Evolutionary conservation across 306 rosid genomes (phyloP).

Genomic region (Citrullus amarus): DNA sequence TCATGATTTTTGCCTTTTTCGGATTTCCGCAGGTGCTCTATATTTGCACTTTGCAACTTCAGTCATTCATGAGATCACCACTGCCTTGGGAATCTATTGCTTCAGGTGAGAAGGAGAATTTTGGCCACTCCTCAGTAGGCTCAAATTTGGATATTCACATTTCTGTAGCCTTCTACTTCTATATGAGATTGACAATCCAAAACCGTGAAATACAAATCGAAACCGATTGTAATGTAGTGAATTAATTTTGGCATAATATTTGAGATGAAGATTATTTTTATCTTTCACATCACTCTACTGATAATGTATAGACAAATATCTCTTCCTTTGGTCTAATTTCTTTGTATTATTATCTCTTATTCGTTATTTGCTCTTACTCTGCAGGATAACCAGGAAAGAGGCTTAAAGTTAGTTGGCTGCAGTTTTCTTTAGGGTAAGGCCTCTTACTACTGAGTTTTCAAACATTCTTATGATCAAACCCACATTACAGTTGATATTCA

Average conservation of each 20-base stretch:
- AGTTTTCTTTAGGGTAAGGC: conserved; percentile 22
- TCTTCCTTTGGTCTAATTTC: not conserved
- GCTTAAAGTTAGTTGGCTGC: conserved; percentile 38
- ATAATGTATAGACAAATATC: not conserved
- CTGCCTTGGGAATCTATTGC: conserved; percentile 88
- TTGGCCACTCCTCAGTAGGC: not conserved
- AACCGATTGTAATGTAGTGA: not conserved
- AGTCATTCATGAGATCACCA: conserved; percentile 73
- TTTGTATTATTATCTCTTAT: not conserved
- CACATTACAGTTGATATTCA: not conserved
- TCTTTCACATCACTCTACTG: not conserved
- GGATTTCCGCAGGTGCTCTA: conserved; percentile 37
- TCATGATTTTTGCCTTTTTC: not conserved
- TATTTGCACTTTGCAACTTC: conserved; percentile 77
- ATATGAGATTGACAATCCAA: not conserved
- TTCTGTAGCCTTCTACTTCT: not conserved
- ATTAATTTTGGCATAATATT: not conserved
- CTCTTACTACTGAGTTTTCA: not conserved
- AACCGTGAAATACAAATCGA: not conserved
- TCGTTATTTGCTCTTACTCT: not conserved
- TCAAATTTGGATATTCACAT: not conserved
- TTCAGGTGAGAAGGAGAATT: conserved; percentile 52
- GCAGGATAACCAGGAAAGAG: conserved; percentile 93
- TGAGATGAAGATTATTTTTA: not conserved
- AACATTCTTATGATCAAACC: not conserved